A percentile compares a stretch with the other conserved stretches of the same genome.
Evolutionary conservation across 495 filamentous ascomycete species (phyloP).

Genomic region (Penicillium argentinense): DNA sequence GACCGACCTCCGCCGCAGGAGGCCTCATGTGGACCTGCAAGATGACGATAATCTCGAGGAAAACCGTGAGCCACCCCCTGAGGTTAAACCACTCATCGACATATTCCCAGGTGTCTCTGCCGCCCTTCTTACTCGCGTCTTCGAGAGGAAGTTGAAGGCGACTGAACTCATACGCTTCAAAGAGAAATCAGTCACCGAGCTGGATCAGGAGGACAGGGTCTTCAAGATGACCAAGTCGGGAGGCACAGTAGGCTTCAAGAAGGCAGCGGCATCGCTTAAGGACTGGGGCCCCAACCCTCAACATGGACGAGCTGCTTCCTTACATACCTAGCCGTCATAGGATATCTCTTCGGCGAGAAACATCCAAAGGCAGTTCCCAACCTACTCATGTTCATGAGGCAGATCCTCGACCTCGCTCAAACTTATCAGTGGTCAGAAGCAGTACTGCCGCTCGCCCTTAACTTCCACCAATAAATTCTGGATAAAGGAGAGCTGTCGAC

Average conservation of each 20-base stretch:
- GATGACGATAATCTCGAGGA: not conserved
- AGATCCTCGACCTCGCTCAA: not conserved
- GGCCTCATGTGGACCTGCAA: not conserved
- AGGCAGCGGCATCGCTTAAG: not conserved
- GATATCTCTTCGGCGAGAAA: constrained; percentile 1
- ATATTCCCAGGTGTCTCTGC: constrained; percentile 8
- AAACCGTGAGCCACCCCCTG: not conserved
- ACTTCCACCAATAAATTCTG: not conserved
- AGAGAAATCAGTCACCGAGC: constrained; percentile 7
- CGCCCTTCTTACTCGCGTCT: constrained; percentile 6
- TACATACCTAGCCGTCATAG: not conserved
- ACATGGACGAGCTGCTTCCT: not conserved
- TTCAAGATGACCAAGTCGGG: constrained; percentile 2
- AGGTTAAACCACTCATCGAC: constrained; percentile 5
- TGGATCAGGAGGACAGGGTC: constrained; percentile 7
- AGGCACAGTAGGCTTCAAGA: constrained; percentile 1
- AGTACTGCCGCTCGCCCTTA: not conserved
- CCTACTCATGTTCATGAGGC: not conserved
- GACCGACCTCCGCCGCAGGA: not conserved
- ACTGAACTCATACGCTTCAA: constrained; percentile 7
- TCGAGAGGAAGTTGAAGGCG: constrained; percentile 7
- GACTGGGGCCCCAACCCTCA: not conserved
- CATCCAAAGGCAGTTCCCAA: not conserved
- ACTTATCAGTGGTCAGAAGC: constrained; percentile 1
- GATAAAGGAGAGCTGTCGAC: not conserved